Conservation (phyloP, 306 rosid species). For the Cicer bijugum region DNA sequence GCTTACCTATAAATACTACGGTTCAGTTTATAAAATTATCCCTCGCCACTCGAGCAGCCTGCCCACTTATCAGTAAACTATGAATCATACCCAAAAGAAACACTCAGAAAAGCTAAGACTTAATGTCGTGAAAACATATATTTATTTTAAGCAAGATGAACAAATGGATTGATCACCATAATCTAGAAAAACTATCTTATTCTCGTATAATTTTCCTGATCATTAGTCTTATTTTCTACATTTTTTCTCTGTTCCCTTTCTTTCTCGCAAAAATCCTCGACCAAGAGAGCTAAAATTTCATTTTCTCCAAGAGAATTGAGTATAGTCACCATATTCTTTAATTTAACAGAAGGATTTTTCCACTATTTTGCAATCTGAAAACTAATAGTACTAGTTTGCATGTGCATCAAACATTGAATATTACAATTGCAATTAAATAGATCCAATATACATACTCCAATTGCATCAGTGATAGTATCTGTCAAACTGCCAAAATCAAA, state of each 20-base stretch:
- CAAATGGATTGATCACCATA: too few relatives aligned
- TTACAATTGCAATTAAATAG: constrained; percentile 36
- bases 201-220: not conserved
- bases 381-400: constrained; percentile 7
- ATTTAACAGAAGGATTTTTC: constrained; percentile 21
- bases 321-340: not conserved
- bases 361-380: constrained; percentile 28
- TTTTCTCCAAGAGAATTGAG: constrained; percentile 8
- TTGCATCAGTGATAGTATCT: constrained; percentile 59
- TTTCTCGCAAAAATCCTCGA: not conserved
- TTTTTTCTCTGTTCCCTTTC: not conserved
- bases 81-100: too few relatives aligned
- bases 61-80: too few relatives aligned
- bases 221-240: not conserved
- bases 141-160: too few relatives aligned
- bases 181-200: too few relatives aligned
- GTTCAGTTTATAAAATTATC: too few relatives aligned
- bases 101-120: not conserved
- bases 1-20: too few relatives aligned
- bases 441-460: constrained; percentile 76
- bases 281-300: not conserved
- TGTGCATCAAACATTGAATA: constrained; percentile 20
- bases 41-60: too few relatives aligned
- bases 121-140: too few relatives aligned
- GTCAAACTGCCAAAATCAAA: constrained; percentile 65